Percentiles rank a stretch among this genome's conserved stretches.
Conservation (phyloP, 306 rosid genomes). For the Sophora flavescens region DNA sequence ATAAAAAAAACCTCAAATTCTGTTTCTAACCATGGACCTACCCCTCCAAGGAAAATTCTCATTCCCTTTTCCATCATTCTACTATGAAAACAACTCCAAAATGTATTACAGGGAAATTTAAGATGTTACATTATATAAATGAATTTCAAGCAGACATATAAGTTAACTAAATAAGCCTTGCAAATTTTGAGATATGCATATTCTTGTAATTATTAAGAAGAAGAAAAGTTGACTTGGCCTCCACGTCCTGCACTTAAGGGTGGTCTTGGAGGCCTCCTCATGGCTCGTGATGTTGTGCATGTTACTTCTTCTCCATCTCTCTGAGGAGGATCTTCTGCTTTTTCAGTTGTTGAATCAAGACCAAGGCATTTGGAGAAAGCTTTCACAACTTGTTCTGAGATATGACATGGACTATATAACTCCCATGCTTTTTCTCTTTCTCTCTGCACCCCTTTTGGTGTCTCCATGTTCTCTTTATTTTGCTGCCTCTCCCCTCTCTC, state of each 20-base stretch:
- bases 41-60: background rate
- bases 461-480: slow-evolving; percentile 38
- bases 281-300: slow-evolving; percentile 31
- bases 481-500: background rate
- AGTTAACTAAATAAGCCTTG: background rate
- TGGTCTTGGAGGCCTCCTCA: slow-evolving; percentile 52
- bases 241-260: slow-evolving; percentile 52
- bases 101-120: background rate
- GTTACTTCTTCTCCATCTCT: slow-evolving; percentile 41
- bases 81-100: background rate
- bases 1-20: background rate
- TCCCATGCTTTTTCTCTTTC: slow-evolving; percentile 45
- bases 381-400: slow-evolving; percentile 49
- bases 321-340: slow-evolving; percentile 21
- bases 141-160: background rate
- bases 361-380: slow-evolving; percentile 56
- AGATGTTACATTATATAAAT: background rate
- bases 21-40: background rate
- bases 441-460: slow-evolving; percentile 4
- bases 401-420: slow-evolving; percentile 49
- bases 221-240: slow-evolving; percentile 49
- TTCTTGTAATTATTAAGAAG: slow-evolving; percentile 25
- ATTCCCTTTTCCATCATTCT: slow-evolving; percentile 1
- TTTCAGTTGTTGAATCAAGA: slow-evolving; percentile 33
- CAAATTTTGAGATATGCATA: background rate